Evolutionary conservation across 768 basidiomycete genomes (phyloP).

Genomic region (Lactifluus echinatus): DNA sequence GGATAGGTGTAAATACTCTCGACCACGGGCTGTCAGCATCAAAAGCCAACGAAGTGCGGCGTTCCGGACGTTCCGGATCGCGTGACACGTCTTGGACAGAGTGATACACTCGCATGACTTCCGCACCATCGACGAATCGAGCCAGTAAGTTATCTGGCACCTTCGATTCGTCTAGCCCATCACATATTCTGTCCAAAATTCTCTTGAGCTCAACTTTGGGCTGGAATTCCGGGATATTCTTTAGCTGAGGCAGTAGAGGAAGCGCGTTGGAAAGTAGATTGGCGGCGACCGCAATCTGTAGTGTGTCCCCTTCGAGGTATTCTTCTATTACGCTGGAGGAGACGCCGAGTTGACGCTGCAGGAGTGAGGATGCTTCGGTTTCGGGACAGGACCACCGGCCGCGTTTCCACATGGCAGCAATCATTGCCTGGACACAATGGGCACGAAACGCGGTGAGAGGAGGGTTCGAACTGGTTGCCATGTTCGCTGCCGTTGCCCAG

Average conservation of each 20-base stretch:
- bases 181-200: background rate
- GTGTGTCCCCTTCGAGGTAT: background rate
- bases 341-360: background rate
- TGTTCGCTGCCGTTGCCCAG: background rate
- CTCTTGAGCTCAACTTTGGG: background rate
- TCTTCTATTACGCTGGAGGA: background rate
- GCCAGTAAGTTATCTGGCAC: background rate
- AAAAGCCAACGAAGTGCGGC: background rate
- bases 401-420: background rate
- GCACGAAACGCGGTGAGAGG: background rate
- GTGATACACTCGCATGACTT: constrained; percentile 1
- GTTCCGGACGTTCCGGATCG: background rate
- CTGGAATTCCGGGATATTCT: background rate
- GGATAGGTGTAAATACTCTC: background rate
- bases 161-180: background rate
- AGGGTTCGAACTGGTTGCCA: background rate
- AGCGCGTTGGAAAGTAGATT: background rate
- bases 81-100: background rate
- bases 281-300: background rate
- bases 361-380: background rate
- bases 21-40: background rate
- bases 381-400: background rate
- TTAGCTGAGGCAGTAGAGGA: background rate
- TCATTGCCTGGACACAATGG: background rate
- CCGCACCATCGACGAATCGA: background rate